A percentile compares a stretch with the other conserved stretches of the same genome.
Evolutionary conservation across 2,329 filamentous ascomycete species (phyloP).

Genomic region (Alternaria triticina): DNA sequence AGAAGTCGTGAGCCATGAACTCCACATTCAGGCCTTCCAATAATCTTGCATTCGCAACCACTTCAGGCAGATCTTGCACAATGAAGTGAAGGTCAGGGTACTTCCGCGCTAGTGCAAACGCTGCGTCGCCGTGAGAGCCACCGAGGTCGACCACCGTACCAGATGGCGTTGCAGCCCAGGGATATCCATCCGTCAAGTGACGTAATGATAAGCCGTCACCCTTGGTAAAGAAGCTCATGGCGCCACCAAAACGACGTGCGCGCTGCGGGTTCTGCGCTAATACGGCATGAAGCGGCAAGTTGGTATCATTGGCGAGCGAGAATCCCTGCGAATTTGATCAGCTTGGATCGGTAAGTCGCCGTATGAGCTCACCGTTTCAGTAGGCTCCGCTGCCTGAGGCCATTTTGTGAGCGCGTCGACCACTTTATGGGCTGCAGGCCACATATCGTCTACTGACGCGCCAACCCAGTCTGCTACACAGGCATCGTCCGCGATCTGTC

Average conservation of each 20-base stretch:
- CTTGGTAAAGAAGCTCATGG: too few relatives aligned
- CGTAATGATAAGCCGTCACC: neutral
- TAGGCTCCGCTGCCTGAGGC: too few relatives aligned
- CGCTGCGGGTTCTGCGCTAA: neutral
- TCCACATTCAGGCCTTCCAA: too few relatives aligned
- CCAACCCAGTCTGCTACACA: neutral
- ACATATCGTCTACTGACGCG: slow-evolving; percentile 1
- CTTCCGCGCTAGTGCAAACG: too few relatives aligned
- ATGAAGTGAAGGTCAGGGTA: too few relatives aligned
- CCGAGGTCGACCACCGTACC: neutral
- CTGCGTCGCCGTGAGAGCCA: too few relatives aligned
- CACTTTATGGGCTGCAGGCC: neutral
- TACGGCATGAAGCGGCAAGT: slow-evolving; percentile 18
- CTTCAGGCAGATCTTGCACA: too few relatives aligned
- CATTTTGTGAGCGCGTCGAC: too few relatives aligned
- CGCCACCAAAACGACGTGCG: too few relatives aligned
- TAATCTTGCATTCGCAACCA: too few relatives aligned
- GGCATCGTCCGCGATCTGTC: neutral
- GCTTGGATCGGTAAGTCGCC: neutral
- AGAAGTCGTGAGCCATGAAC: slow-evolving; percentile 6
- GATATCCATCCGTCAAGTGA: neutral
- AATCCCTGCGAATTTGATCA: neutral
- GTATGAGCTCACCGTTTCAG: too few relatives aligned
- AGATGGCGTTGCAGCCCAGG: neutral
- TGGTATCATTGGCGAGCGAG: neutral